These are phyloP conservation scores for Beta lomatogona DNA, from an alignment of 179 eudicot species.

Conservation along the genomic window DNA sequence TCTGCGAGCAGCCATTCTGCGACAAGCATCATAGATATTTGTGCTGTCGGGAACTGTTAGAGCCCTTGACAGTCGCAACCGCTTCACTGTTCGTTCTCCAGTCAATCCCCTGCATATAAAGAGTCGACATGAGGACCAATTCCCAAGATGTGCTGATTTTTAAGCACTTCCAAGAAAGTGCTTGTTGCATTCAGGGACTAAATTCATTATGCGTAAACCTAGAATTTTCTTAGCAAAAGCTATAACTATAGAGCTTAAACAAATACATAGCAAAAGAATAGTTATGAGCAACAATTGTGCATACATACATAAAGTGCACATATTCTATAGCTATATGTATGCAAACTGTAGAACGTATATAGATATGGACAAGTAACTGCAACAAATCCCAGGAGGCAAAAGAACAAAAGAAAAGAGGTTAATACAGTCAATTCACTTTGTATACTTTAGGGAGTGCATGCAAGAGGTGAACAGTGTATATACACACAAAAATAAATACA, in stretches of 20 bases:
- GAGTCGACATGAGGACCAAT: not conserved
- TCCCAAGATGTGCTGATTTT: too few relatives aligned
- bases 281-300: not conserved
- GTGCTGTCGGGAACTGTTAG: slow-evolving; percentile 92
- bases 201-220: not conserved
- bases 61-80: slow-evolving; percentile 89
- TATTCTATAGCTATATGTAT: not conserved
- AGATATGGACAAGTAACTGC: not conserved
- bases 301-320: not conserved
- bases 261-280: not conserved
- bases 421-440: not conserved
- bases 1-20: slow-evolving; percentile 85
- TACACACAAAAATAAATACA: not conserved
- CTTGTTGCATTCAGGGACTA: not conserved
- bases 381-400: not conserved
- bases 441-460: not conserved
- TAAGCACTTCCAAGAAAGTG: not conserved
- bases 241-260: not conserved
- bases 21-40: slow-evolving; percentile 85
- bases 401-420: not conserved
- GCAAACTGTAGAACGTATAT: too few relatives aligned
- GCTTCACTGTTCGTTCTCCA: slow-evolving; percentile 90
- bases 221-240: not conserved
- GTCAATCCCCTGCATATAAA: slow-evolving; percentile 60
- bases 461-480: not conserved